Evolutionary conservation across 495 filamentous ascomycete species (phyloP), one percentile per base, ranked within the genome.

Genomic region (Penicillium diatomitis): DNA sequence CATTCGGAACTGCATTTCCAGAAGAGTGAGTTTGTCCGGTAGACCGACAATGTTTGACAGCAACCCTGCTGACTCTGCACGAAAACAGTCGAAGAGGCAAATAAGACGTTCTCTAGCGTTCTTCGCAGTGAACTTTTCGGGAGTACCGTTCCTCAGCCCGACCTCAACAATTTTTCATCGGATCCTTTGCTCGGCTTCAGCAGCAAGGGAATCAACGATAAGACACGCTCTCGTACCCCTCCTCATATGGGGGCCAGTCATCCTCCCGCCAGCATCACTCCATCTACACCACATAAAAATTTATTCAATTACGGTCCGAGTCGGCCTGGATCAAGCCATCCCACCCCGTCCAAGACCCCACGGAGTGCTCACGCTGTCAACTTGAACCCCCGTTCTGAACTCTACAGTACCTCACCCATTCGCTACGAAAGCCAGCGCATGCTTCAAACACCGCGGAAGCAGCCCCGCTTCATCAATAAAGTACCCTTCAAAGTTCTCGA

Each of bases 401-500:
- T 96, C 10, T 98, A 97, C 69, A 96, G 88, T 55, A 62, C 95
- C 30, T 95, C 92, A 0, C 92, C 92, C 0, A 87, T 98, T 45
- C 81, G 90, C 42, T 88, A 88, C 52, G 84, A 84, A 50, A 94
- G 86, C 52, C 92, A 97, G 58, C 85, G 85, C 34, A 90, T 97
- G 75, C 80, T 98, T 3, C 75, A 96, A 37, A 91, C 84, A 30
- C 92, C 91, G 2, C 77, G 89, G 53, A 89, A 94, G 60, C 82
- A 90, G 51, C 86, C 90, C 2, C 77, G 92, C 50, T 84, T 87
- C 6, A 88, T 98, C 27, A 87, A 85, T 64, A 97, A 97, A 65
- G 90, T 96, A 0, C 92, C 92, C 1, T 97, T 90, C 72, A 98
- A 97, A 65, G 92, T 98, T 5, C 74, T 98, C 4, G 92, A 98